Base-by-base conservation (phyloP, 129 eudicot genomes). In the Calendula officinalis region DNA sequence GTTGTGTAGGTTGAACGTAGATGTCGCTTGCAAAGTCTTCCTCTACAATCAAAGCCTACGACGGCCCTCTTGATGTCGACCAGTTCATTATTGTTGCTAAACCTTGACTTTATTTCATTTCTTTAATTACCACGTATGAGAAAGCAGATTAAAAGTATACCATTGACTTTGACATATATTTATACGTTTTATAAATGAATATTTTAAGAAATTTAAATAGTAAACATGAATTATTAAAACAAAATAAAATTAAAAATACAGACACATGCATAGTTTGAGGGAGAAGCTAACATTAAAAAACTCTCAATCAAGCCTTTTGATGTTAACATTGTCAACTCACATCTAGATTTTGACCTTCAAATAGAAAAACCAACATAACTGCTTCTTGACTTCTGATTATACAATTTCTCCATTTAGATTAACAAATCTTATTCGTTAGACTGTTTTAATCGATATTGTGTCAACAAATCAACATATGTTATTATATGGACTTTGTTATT, bases 21-120 rank as follows among this genome's bases (percentile, higher is more conserved):
- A 38, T 64, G 16, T 48, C 59, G 37, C 9, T 36, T 2, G 58
- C 45, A 64, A 64, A 35, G 27, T 62, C 55, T 62, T 14, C 67
- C 22, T 51, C 51, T 8, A 38, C 48, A 7, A 17, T 51, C 41
- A 12, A 51, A 66, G 48, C 12, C 22, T 5, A 17, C 9, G 37
- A 3, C n/a, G 51, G 50, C 27, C 71, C 60, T 37, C 71, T 66
- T 51, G 71, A 66, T 51, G 30, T 66, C 71, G 71, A 51, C 71
- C 60, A 37, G 37, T 27, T 55, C 39, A 39, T 37, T 51, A 9
- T 65, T 51, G 50, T 37, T 49, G 33, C 17, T 16, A 36, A 50
- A 15, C 15, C 27, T 66, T 66, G 70, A 66, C 70, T 66, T 66
- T 37, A 22, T 53, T 39, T 22, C 37, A 3, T 52, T 36, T 47